Percentiles rank a stretch among this genome's conserved stretches.
phyloP scores from a whole-genome alignment of 495 filamentous ascomycete genomes.

The Cercophora samala region DNA sequence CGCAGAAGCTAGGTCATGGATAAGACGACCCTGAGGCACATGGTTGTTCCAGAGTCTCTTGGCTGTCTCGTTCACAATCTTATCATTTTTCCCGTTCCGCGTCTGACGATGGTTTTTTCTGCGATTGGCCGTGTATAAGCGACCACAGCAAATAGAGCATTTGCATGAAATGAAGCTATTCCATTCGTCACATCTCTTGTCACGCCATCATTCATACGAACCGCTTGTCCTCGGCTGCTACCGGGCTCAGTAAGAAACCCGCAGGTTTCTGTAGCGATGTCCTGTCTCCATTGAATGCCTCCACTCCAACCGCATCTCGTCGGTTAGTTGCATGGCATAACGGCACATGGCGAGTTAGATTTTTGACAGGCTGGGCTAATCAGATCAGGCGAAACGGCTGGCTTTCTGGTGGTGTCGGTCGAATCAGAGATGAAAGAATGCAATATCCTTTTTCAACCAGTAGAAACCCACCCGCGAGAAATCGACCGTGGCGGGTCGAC shows the following conservation, averaged over 20 bases:
- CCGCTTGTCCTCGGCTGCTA: not conserved
- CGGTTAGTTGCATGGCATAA: not conserved
- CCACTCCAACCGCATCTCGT: not conserved
- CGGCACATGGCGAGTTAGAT: not conserved
- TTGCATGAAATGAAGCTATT: not conserved
- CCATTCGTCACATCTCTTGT: not conserved
- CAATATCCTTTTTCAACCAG: not conserved
- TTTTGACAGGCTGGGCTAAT: not conserved
- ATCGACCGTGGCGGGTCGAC: not conserved
- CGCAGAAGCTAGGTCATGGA: not conserved
- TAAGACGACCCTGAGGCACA: not conserved
- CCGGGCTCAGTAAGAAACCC: not conserved
- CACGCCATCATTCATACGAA: not conserved
- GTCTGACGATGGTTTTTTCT: not conserved
- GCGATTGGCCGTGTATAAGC: not conserved
- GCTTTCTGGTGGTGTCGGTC: not conserved
- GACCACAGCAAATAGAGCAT: not conserved
- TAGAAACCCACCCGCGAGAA: not conserved
- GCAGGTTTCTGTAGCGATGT: not conserved
- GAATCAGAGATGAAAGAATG: not conserved
- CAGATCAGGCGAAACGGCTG: not conserved
- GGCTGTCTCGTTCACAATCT: not conserved
- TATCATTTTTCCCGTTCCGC: not conserved
- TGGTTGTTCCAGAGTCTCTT: not conserved
- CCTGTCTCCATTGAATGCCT: not conserved